phyloP scores from a whole-genome alignment of 208 protist genomes.

The Vickermania spadyakhi region DNA sequence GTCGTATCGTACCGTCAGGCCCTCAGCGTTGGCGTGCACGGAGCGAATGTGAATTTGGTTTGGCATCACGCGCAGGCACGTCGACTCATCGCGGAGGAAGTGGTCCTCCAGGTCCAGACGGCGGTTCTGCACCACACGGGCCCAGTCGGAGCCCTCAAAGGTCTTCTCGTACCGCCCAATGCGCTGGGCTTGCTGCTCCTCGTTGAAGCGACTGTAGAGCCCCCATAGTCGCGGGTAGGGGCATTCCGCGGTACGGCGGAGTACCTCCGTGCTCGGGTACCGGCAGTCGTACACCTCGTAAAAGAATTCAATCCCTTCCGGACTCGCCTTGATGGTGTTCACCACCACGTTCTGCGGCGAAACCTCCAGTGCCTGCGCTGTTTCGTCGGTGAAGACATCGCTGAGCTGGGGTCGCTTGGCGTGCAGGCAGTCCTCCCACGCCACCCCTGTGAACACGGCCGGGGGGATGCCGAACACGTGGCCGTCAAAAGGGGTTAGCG shows the following conservation, averaged over 20 bases:
- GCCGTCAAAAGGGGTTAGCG: background rate
- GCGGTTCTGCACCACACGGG: background rate
- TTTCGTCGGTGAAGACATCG: conserved; percentile 5
- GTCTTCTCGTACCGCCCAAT: conserved; percentile 11
- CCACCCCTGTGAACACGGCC: conserved; percentile 29
- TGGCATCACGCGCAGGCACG: background rate
- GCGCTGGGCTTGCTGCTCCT: conserved; percentile 23
- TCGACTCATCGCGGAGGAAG: background rate
- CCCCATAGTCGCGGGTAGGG: conserved; percentile 34
- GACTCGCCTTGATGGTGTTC: background rate
- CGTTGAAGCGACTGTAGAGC: conserved; percentile 24
- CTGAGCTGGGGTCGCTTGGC: conserved; percentile 42
- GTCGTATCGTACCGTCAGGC: background rate
- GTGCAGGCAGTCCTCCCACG: conserved; percentile 55
- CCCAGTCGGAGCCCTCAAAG: conserved; percentile 33
- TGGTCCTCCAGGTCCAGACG: background rate
- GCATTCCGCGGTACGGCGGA: conserved; percentile 6
- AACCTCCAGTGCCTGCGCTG: background rate
- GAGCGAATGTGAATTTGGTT: background rate
- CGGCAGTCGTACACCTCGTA: background rate
- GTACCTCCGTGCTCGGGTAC: background rate
- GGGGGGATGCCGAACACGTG: background rate
- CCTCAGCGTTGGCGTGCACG: background rate
- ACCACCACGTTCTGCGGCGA: conserved; percentile 1
- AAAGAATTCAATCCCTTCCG: background rate